Conservation (phyloP, 768 basidiomycete genomes). For the Lanmaoa rubissima region DNA sequence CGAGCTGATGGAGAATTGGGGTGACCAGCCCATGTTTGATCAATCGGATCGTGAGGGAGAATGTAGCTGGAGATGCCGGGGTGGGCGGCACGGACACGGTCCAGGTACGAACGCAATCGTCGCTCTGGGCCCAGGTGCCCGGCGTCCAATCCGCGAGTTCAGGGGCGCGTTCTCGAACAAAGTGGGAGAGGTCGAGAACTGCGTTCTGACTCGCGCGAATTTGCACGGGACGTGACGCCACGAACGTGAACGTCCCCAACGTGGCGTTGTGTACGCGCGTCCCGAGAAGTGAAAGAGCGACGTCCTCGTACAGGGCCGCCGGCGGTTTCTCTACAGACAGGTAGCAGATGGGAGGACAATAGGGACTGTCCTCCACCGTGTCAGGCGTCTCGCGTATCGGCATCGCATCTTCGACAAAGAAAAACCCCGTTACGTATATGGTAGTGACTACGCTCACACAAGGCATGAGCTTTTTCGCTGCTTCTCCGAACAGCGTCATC, state of each 20-base stretch:
- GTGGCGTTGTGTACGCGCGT: slow-evolving; percentile 25
- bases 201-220: slow-evolving; percentile 47
- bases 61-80: slow-evolving; percentile 12
- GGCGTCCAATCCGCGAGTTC: slow-evolving; percentile 49
- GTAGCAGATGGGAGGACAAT: slow-evolving; percentile 56
- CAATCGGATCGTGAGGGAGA: slow-evolving; percentile 54
- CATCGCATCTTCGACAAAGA: slow-evolving; percentile 51
- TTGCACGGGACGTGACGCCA: slow-evolving; percentile 30
- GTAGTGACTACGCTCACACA: slow-evolving; percentile 44
- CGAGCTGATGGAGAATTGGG: slow-evolving; percentile 50
- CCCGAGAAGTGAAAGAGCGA: slow-evolving; percentile 27
- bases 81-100: slow-evolving; percentile 44
- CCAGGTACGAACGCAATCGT: slow-evolving; percentile 66
- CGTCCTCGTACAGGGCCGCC: slow-evolving; percentile 27
- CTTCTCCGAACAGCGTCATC: slow-evolving; percentile 45
- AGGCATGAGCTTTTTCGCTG: slow-evolving; percentile 53
- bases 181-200: slow-evolving; percentile 51
- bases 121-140: slow-evolving; percentile 45
- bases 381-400: slow-evolving; percentile 46
- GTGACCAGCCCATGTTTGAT: slow-evolving; percentile 56
- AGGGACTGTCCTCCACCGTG: slow-evolving; percentile 41
- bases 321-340: slow-evolving; percentile 46
- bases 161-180: slow-evolving; percentile 47
- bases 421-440: slow-evolving; percentile 50
- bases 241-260: slow-evolving; percentile 57